These are phyloP conservation scores for Aspergillus nanangensis DNA, from an alignment of 495 filamentous ascomycete species.

Conservation along the genomic window DNA sequence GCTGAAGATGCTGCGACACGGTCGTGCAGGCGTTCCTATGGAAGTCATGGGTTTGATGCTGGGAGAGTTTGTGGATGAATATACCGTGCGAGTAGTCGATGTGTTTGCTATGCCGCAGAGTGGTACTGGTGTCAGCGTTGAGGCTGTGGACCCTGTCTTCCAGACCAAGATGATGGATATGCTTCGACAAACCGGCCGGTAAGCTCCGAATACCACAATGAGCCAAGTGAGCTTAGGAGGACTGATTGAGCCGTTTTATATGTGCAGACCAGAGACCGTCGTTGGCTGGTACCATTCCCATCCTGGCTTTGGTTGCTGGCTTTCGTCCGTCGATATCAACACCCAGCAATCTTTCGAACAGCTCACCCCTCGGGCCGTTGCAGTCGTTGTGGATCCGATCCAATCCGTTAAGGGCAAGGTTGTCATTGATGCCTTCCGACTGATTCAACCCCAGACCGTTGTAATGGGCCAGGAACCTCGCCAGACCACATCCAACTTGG, in stretches of 20 bases:
- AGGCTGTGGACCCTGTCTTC: slow-evolving; percentile 96
- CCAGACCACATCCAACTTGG: slow-evolving; percentile 95
- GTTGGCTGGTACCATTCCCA: slow-evolving; percentile 99
- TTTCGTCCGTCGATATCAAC: slow-evolving; percentile 98
- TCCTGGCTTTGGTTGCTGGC: slow-evolving; percentile 98
- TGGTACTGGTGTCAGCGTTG: slow-evolving; percentile 95
- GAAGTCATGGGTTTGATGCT: slow-evolving; percentile 99
- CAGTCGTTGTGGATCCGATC: slow-evolving; percentile 96
- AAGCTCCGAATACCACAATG: slow-evolving; percentile 34
- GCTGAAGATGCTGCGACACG: slow-evolving; percentile 97
- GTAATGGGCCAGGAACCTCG: slow-evolving; percentile 98
- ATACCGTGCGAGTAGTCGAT: slow-evolving; percentile 95
- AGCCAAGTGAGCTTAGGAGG: no score
- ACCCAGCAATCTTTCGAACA: slow-evolving; percentile 99
- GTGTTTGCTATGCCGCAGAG: slow-evolving; percentile 99
- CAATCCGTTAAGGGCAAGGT: slow-evolving; percentile 99
- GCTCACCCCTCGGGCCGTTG: slow-evolving; percentile 89
- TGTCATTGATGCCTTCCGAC: slow-evolving; percentile 97
- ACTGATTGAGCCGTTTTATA: background rate
- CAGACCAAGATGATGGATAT: slow-evolving; percentile 99
- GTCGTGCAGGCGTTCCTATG: slow-evolving; percentile 96
- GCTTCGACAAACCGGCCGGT: slow-evolving; percentile 95
- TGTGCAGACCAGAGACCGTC: slow-evolving; percentile 80
- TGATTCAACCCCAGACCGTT: slow-evolving; percentile 97
- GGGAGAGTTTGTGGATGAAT: slow-evolving; percentile 98